phyloP scores from a whole-genome alignment of 1,284 basidiomycete genomes.

The Mycosarcoma mackinlayi region DNA sequence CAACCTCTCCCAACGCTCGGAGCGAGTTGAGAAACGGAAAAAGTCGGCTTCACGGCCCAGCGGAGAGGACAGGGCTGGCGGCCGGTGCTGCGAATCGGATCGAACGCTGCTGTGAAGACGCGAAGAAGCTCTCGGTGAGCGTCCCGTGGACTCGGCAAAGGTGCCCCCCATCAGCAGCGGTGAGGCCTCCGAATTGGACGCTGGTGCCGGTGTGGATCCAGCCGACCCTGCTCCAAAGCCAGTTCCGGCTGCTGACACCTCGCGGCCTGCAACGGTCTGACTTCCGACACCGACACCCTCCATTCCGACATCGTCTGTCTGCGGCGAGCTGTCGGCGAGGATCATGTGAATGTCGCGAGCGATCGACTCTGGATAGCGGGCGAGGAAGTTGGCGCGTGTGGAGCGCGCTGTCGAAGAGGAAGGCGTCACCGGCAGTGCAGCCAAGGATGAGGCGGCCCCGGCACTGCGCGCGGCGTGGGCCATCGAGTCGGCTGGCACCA shows the following conservation, averaged over 20 bases:
- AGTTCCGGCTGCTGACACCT: background rate
- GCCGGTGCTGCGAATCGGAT: constrained; percentile 32
- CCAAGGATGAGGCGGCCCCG: constrained; percentile 6
- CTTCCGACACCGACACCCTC: constrained; percentile 25
- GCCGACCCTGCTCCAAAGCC: constrained; percentile 5
- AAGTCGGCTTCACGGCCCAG: constrained; percentile 61
- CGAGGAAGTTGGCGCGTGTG: constrained; percentile 36
- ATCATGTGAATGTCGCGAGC: constrained; percentile 46
- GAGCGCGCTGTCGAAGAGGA: constrained; percentile 39
- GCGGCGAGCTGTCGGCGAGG: constrained; percentile 16
- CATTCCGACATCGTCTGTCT: constrained; percentile 32
- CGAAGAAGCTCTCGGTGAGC: constrained; percentile 24
- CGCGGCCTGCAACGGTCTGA: constrained; percentile 11
- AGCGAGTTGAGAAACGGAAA: constrained; percentile 66
- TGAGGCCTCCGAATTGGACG: constrained; percentile 32
- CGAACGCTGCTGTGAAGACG: constrained; percentile 20
- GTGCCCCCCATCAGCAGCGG: constrained; percentile 20
- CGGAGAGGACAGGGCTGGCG: constrained; percentile 21
- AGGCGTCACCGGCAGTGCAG: constrained; percentile 28
- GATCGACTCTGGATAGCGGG: constrained; percentile 38
- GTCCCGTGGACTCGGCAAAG: constrained; percentile 13
- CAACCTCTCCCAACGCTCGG: constrained; percentile 65
- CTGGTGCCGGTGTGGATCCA: constrained; percentile 20
- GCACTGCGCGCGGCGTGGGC: constrained; percentile 9
- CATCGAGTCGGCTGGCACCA: constrained; percentile 27